Conservation (phyloP, 176 grass and related monocot genomes). For the barley (Hordeum vulgare) region DNA sequence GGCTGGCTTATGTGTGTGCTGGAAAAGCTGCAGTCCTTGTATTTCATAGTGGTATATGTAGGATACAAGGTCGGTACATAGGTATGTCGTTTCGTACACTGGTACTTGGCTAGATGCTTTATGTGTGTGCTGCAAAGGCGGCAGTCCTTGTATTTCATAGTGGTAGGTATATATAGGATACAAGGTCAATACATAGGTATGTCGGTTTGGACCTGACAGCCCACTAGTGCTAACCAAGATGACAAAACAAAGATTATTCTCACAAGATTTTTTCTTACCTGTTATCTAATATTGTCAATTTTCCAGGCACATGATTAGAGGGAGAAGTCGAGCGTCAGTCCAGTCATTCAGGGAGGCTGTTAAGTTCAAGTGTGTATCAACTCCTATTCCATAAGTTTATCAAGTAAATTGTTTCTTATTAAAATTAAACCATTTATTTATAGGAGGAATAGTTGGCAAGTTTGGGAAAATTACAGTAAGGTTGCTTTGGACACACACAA, state of each 20-base stretch:
- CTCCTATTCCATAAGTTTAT: slow-evolving; percentile 6
- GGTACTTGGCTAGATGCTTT: not conserved
- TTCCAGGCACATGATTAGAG: slow-evolving; percentile 85
- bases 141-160: not conserved
- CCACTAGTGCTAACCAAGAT: not conserved
- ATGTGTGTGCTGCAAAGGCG: not conserved
- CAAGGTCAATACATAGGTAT: not conserved
- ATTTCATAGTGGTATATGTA: not conserved
- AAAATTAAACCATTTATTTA: slow-evolving; percentile 14
- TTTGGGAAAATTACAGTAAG: slow-evolving; percentile 97
- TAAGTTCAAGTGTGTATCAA: slow-evolving; percentile 64
- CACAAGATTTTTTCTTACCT: not conserved
- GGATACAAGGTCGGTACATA: not conserved
- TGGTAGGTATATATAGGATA: not conserved
- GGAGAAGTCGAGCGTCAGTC: slow-evolving; percentile 68
- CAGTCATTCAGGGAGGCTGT: slow-evolving; percentile 95
- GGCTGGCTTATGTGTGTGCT: not conserved
- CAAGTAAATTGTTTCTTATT: not conserved
- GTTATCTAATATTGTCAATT: slow-evolving; percentile 14
- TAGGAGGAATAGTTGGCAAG: slow-evolving; percentile 97
- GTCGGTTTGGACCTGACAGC: not conserved
- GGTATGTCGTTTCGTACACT: not conserved
- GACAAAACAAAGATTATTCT: not conserved
- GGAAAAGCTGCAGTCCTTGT: not conserved
- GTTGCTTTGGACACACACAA: slow-evolving; percentile 79